A percentile compares a stretch with the other conserved stretches of the same genome.
Evolutionary conservation across 2,329 filamentous ascomycete species (phyloP).

Genomic region (Fusarium sp.): DNA sequence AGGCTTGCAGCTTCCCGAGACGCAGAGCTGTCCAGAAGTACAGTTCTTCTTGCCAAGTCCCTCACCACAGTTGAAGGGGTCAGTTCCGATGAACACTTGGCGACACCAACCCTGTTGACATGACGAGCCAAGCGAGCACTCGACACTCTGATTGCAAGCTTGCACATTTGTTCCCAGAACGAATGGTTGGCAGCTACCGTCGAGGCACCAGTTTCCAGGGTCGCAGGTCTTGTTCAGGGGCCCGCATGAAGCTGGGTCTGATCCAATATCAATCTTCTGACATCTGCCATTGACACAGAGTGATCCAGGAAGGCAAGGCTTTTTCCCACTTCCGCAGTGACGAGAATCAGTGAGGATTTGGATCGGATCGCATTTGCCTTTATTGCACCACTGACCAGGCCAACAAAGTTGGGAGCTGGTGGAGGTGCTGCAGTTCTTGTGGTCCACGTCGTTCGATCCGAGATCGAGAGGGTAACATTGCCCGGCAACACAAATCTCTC

Average conservation of each 20-base stretch:
- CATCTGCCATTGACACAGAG: constrained; percentile 31
- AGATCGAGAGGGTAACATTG: constrained; percentile 23
- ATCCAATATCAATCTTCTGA: constrained; percentile 26
- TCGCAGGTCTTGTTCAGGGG: constrained; percentile 12
- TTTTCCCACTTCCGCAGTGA: constrained; percentile 4
- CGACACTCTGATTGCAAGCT: constrained; percentile 12
- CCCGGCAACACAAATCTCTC: constrained; percentile 31
- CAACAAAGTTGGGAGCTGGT: not conserved
- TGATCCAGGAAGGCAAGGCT: constrained; percentile 12
- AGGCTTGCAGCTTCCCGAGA: constrained; percentile 15
- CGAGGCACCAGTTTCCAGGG: constrained; percentile 35
- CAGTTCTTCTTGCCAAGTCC: constrained; percentile 10
- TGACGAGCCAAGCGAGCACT: constrained; percentile 13
- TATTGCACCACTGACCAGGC: constrained; percentile 31
- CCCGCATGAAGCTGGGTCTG: constrained; percentile 25
- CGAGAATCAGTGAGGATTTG: constrained; percentile 22
- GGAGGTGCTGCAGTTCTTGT: constrained; percentile 6
- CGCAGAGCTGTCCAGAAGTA: constrained; percentile 18
- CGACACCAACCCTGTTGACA: constrained; percentile 19
- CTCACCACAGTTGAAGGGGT: constrained; percentile 17
- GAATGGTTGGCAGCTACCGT: constrained; percentile 26
- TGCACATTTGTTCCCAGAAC: constrained; percentile 29
- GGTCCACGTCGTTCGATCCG: not conserved
- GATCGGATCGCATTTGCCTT: constrained; percentile 22
- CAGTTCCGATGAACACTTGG: constrained; percentile 23